Conservation (phyloP, 148 eudicot species). For the Cornus florida region DNA sequence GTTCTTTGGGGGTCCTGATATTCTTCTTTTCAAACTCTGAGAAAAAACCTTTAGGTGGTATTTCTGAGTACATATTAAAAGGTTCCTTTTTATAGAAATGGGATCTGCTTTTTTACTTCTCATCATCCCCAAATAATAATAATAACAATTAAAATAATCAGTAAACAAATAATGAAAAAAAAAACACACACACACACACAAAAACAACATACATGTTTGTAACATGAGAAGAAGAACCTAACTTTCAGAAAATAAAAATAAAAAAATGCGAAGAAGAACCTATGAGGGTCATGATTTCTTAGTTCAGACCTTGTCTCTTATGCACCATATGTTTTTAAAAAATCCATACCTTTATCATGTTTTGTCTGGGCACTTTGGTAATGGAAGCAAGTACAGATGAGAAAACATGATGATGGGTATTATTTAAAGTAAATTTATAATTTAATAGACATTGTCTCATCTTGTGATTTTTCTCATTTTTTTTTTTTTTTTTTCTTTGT, state of each 20-base stretch:
- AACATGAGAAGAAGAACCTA: conserved; percentile 20
- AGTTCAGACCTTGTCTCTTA: conserved; percentile 44
- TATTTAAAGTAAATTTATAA: conserved; percentile 4
- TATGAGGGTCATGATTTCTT: conserved; percentile 35
- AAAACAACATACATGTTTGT: not conserved
- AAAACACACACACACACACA: too few species aligned
- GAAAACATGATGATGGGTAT: conserved; percentile 15
- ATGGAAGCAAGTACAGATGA: conserved; percentile 29
- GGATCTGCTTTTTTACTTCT: conserved; percentile 67
- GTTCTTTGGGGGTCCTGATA: conserved; percentile 36
- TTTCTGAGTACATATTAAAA: conserved; percentile 53
- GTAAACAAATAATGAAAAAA: conserved; percentile 4
- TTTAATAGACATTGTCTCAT: not conserved
- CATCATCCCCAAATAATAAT: conserved; percentile 40
- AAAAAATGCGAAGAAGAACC: conserved; percentile 11
- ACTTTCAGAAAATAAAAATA: too few species aligned
- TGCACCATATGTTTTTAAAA: conserved; percentile 23
- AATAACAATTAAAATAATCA: conserved; percentile 9
- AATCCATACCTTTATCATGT: conserved; percentile 36
- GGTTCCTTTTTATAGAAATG: conserved; percentile 67
- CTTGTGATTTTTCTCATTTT: conserved; percentile 6
- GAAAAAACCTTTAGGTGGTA: conserved; percentile 57
- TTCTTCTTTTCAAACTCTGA: conserved; percentile 60
- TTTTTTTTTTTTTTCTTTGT: not conserved
- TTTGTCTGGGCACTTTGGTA: conserved; percentile 27